phyloP scores from a whole-genome alignment of 2,329 filamentous ascomycete genomes.

The Alternaria incomplexa region DNA sequence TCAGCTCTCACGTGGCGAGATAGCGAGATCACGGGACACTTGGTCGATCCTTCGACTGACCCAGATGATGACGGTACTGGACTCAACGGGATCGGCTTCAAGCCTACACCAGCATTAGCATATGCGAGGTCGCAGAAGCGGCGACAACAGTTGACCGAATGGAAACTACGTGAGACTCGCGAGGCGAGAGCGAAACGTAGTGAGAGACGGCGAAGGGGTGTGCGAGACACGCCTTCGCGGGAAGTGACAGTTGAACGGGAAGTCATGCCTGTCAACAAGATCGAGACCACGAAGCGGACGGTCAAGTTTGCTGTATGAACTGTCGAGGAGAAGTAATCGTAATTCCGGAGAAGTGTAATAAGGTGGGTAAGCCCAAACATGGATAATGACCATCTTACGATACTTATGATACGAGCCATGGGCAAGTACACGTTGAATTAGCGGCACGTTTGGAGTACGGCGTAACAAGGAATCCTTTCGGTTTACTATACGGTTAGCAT shows the following conservation, averaged over 20 bases:
- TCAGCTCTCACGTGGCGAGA: conserved; percentile 61
- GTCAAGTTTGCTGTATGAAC: conserved; percentile 44
- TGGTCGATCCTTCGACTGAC: conserved; percentile 56
- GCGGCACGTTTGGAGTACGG: conserved; percentile 11
- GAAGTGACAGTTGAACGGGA: conserved; percentile 40
- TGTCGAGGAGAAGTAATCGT: conserved; percentile 17
- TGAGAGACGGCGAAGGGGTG: conserved; percentile 54
- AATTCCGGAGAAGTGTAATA: conserved; percentile 12
- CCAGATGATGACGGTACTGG: conserved; percentile 68
- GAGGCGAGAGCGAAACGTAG: conserved; percentile 65
- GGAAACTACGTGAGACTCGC: conserved; percentile 63
- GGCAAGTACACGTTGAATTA: conserved; percentile 4
- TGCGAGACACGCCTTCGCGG: conserved; percentile 33
- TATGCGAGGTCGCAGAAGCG: conserved; percentile 62
- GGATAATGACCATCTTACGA: conserved; percentile 32
- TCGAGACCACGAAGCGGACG: conserved; percentile 25
- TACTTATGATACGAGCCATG: conserved; percentile 11
- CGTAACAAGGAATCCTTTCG: conserved; percentile 3
- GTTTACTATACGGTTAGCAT: background rate
- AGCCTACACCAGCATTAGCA: conserved; percentile 65
- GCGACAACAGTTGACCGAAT: conserved; percentile 65
- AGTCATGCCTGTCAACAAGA: conserved; percentile 14
- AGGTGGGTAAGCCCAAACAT: background rate
- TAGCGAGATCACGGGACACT: conserved; percentile 67
- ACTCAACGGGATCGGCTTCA: conserved; percentile 69